phyloP scores from a whole-genome alignment of 2,329 filamentous ascomycete genomes.

The Hypoxylon sp. region DNA sequence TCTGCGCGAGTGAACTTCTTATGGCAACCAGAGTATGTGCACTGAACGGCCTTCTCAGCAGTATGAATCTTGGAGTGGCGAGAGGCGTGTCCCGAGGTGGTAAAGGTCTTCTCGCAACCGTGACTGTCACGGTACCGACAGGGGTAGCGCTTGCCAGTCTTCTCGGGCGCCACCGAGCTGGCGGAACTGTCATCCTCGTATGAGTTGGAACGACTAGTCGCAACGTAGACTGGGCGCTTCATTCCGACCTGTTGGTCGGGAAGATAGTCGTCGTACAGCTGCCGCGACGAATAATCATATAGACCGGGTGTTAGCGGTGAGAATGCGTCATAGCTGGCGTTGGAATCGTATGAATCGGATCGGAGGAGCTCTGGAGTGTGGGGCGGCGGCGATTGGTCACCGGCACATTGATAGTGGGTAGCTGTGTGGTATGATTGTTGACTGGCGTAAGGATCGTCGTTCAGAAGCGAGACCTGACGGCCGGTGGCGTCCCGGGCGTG shows the following conservation, averaged over 20 bases:
- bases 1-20: slow-evolving; percentile 86
- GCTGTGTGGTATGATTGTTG: slow-evolving; percentile 54
- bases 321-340: slow-evolving; percentile 66
- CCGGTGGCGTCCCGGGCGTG: slow-evolving; percentile 69
- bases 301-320: slow-evolving; percentile 69
- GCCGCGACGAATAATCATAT: slow-evolving; percentile 58
- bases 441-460: slow-evolving; percentile 62
- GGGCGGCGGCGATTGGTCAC: slow-evolving; percentile 61
- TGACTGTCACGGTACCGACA: slow-evolving; percentile 79
- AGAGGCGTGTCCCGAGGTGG: slow-evolving; percentile 86
- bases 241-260: slow-evolving; percentile 50
- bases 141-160: slow-evolving; percentile 75
- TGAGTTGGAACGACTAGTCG: slow-evolving; percentile 62
- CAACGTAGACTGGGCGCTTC: slow-evolving; percentile 60
- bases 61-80: slow-evolving; percentile 88
- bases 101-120: slow-evolving; percentile 83
- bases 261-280: slow-evolving; percentile 55
- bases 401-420: slow-evolving; percentile 55
- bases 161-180: slow-evolving; percentile 59
- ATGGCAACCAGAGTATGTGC: slow-evolving; percentile 76
- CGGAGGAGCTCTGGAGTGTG: slow-evolving; percentile 70
- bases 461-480: slow-evolving; percentile 70
- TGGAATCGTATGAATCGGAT: slow-evolving; percentile 73
- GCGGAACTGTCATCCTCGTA: slow-evolving; percentile 65
- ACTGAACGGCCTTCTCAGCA: slow-evolving; percentile 80